These are phyloP conservation scores for Carex scoparia DNA, from an alignment of 176 grass and related monocot genomes.

Conservation along the genomic window DNA sequence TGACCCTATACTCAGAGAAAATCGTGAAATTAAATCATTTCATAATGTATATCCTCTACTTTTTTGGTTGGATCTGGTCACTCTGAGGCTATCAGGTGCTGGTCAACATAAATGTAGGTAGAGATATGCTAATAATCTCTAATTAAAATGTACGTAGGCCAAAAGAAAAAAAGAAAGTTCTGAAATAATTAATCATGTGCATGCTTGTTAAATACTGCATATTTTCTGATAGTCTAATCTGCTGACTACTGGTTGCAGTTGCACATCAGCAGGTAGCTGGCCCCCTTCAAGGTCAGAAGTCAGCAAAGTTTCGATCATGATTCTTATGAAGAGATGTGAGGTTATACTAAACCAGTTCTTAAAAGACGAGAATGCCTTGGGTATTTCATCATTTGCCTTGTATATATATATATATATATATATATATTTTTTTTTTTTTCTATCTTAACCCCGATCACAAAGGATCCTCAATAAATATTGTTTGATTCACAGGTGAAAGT, in stretches of 20 bases:
- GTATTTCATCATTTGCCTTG: constrained; percentile 34
- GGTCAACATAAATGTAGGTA: not conserved
- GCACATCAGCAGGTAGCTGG: constrained; percentile 35
- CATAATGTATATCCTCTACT: not conserved
- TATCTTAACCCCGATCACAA: not conserved
- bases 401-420: not conserved
- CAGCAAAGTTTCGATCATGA: constrained; percentile 58
- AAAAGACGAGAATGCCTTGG: constrained; percentile 77
- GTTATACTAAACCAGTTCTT: constrained; percentile 88
- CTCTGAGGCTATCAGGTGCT: not conserved
- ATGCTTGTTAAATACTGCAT: not conserved
- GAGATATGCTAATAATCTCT: not conserved
- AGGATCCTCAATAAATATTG: constrained; percentile 25
- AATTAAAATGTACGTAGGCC: not conserved
- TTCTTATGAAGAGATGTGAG: constrained; percentile 90
- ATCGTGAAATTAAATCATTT: not conserved
- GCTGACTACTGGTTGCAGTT: constrained; percentile 44
- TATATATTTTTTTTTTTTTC: not conserved
- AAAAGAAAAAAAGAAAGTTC: not conserved
- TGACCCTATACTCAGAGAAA: not conserved
- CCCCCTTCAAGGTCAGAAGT: constrained; percentile 51
- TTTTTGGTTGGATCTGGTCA: not conserved
- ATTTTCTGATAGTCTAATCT: constrained; percentile 11
- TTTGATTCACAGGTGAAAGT: constrained; percentile 57
- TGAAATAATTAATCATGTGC: not conserved